Evolutionary conservation across 2,329 filamentous ascomycete species (phyloP).

Genomic region (Hypoxylon sp.): DNA sequence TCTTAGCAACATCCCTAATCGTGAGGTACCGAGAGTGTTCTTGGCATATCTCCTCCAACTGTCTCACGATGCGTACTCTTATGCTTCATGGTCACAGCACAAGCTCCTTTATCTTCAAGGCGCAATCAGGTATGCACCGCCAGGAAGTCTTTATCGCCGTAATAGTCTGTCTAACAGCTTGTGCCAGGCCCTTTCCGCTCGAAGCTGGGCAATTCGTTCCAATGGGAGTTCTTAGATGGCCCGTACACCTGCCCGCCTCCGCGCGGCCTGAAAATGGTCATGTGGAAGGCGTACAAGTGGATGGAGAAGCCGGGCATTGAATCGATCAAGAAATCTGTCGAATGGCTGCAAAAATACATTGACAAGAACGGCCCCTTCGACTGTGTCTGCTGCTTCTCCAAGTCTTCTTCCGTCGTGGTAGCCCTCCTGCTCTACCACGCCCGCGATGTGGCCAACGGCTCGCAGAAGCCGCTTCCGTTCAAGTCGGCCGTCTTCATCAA

Average conservation of each 20-base stretch:
- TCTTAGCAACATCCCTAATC: constrained; percentile 5
- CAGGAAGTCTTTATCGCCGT: background rate
- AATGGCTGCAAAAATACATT: constrained; percentile 35
- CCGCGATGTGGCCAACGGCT: constrained; percentile 13
- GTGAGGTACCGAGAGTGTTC: background rate
- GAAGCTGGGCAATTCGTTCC: constrained; percentile 50
- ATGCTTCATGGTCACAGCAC: constrained; percentile 56
- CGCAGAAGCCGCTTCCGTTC: constrained; percentile 23
- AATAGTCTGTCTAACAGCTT: constrained; percentile 1
- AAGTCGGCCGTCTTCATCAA: constrained; percentile 25
- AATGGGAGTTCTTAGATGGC: constrained; percentile 54
- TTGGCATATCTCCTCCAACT: constrained; percentile 11
- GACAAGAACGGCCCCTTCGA: constrained; percentile 52
- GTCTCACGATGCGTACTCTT: constrained; percentile 51
- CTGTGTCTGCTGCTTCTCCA: constrained; percentile 54
- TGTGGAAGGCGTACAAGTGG: constrained; percentile 25
- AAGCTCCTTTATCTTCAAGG: constrained; percentile 54
- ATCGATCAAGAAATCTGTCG: constrained; percentile 27
- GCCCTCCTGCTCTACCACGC: constrained; percentile 21
- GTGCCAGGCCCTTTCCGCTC: constrained; percentile 52
- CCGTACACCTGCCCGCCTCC: constrained; percentile 49
- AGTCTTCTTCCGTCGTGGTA: constrained; percentile 39
- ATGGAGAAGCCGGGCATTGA: constrained; percentile 11
- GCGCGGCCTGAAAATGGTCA: constrained; percentile 16
- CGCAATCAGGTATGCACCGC: constrained; percentile 52